These are phyloP conservation scores for Aspergillus baeticus DNA, from an alignment of 495 filamentous ascomycete species.

Conservation along the genomic window DNA sequence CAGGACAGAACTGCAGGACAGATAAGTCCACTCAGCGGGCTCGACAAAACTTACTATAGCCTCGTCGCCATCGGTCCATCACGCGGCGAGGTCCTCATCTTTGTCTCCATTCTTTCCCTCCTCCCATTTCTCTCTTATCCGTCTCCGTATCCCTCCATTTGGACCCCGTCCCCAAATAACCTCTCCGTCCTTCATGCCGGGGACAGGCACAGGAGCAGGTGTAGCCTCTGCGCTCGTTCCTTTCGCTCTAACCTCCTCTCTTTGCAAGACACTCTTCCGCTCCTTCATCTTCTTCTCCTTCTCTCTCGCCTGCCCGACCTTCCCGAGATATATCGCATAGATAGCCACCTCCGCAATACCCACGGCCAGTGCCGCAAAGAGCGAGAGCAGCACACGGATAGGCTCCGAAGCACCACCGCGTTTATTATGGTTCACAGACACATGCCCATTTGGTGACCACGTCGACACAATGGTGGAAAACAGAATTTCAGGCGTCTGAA, in stretches of 20 bases:
- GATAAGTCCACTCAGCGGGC: slow-evolving; percentile 12
- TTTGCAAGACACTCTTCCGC: slow-evolving; percentile 67
- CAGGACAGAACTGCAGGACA: background rate
- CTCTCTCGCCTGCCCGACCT: slow-evolving; percentile 68
- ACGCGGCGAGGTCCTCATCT: background rate
- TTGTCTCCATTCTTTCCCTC: slow-evolving; percentile 23
- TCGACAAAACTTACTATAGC: background rate
- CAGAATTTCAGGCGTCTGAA: slow-evolving; percentile 46
- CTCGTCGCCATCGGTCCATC: background rate
- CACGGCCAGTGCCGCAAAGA: slow-evolving; percentile 54
- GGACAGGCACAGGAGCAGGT: slow-evolving; percentile 3
- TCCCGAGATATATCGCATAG: slow-evolving; percentile 81
- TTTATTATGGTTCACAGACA: background rate
- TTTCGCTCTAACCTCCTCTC: slow-evolving; percentile 28
- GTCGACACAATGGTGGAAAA: slow-evolving; percentile 44
- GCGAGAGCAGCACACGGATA: slow-evolving; percentile 37
- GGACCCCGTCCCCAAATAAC: slow-evolving; percentile 47
- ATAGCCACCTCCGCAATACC: slow-evolving; percentile 85
- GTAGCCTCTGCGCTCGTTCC: background rate
- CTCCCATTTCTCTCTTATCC: slow-evolving; percentile 46
- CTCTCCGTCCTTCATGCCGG: slow-evolving; percentile 28
- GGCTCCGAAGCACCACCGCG: slow-evolving; percentile 36
- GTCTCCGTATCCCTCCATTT: slow-evolving; percentile 46
- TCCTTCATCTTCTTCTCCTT: slow-evolving; percentile 65
- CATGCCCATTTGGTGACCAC: slow-evolving; percentile 27